Evolutionary conservation across 805 yeast genomes (phyloP).

Genomic region (Saccharomyces jurei): DNA sequence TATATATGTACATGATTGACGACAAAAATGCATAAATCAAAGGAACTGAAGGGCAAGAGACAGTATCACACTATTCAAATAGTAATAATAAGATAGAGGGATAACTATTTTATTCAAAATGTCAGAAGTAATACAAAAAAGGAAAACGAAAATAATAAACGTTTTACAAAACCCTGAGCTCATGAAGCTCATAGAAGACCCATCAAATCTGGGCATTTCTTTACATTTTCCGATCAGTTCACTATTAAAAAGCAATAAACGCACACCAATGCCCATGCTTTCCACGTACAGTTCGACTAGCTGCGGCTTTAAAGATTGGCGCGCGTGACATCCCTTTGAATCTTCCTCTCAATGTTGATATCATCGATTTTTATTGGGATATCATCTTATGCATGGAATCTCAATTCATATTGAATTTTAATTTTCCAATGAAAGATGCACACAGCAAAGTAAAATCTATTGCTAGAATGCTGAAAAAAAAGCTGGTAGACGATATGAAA

Average conservation of each 20-base stretch:
- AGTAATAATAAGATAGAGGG: not conserved
- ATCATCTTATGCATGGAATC: slow-evolving; percentile 23
- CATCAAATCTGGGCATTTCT: slow-evolving; percentile 12
- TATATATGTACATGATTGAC: not conserved
- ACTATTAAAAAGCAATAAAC: slow-evolving; percentile 14
- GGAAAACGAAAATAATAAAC: not conserved
- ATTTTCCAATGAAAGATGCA: not conserved
- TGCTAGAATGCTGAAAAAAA: not conserved
- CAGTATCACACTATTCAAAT: not conserved
- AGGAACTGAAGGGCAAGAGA: not conserved
- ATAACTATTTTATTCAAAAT: not conserved
- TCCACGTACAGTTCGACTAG: slow-evolving; percentile 14
- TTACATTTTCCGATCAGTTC: slow-evolving; percentile 18
- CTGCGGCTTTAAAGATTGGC: slow-evolving; percentile 25
- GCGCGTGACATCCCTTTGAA: slow-evolving; percentile 25
- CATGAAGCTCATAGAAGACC: slow-evolving; percentile 1
- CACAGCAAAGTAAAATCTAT: not conserved
- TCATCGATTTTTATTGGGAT: slow-evolving; percentile 27
- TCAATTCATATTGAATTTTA: slow-evolving; percentile 13
- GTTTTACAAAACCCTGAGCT: not conserved
- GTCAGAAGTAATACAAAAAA: not conserved
- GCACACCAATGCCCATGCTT: slow-evolving; percentile 3
- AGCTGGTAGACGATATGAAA: not conserved
- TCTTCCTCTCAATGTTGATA: not conserved
- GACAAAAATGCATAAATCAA: not conserved